phyloP scores from a whole-genome alignment of 2,329 filamentous ascomycete genomes.

The Salinomyces thailandicus region DNA sequence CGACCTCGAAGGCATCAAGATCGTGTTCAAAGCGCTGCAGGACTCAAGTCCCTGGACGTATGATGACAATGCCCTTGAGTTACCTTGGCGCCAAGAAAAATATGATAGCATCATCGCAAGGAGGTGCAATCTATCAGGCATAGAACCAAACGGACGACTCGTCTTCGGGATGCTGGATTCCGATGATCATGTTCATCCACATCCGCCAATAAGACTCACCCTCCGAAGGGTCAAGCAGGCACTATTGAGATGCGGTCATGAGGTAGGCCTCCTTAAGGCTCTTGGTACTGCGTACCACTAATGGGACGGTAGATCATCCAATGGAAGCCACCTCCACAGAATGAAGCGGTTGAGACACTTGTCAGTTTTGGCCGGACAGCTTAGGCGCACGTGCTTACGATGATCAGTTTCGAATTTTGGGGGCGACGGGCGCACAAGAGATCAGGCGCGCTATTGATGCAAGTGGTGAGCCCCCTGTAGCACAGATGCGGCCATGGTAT shows the following conservation, averaged over 20 bases:
- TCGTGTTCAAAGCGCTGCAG: conserved; percentile 8
- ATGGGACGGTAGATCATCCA: conserved; percentile 5
- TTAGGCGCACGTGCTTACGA: no score
- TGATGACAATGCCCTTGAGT: conserved; percentile 7
- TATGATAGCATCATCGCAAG: conserved; percentile 5
- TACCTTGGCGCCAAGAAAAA: conserved; percentile 14
- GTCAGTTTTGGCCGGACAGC: neutral
- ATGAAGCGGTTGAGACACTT: conserved; percentile 9
- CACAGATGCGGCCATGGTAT: conserved; percentile 10
- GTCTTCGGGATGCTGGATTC: conserved; percentile 11
- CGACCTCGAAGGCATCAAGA: conserved; percentile 3
- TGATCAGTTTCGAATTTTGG: conserved; percentile 14
- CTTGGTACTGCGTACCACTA: no score
- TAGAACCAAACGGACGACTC: conserved; percentile 7
- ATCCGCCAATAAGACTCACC: no score
- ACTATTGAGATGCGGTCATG: conserved; percentile 8
- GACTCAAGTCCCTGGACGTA: conserved; percentile 7
- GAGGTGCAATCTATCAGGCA: conserved; percentile 1
- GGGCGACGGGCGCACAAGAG: no score
- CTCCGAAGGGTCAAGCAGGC: conserved; percentile 5
- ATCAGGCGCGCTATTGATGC: conserved; percentile 11
- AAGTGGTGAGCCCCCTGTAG: conserved; percentile 14
- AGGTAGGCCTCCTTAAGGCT: no score
- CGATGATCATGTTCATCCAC: conserved; percentile 4
- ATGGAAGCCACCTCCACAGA: conserved; percentile 14